Percentiles rank a stretch among this genome's conserved stretches.
Conservation (phyloP, 352 stramenopile species). For the Globisporangium echinulatum region DNA sequence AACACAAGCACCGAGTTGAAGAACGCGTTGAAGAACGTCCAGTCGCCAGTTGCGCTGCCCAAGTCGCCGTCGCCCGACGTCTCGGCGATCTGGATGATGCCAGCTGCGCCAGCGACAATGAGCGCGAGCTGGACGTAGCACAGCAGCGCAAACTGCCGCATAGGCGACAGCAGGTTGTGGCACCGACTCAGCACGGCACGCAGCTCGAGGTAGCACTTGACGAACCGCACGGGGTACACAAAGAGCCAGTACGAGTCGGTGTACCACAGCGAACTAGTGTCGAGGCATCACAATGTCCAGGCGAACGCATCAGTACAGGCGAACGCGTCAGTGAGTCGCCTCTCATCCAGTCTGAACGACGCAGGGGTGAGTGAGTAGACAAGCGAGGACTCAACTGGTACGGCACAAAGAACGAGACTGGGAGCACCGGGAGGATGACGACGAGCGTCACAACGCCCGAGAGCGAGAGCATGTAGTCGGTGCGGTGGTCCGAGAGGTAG, state of each 20-base stretch:
- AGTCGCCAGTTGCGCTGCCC: constrained; percentile 49
- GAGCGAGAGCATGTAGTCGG: constrained; percentile 62
- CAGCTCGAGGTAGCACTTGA: constrained; percentile 75
- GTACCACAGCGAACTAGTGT: constrained; percentile 69
- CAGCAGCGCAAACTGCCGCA: constrained; percentile 73
- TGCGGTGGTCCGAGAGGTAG: constrained; percentile 57
- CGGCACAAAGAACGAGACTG: constrained; percentile 61
- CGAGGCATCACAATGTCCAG: neutral
- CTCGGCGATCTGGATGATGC: constrained; percentile 83
- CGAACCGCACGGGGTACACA: constrained; percentile 76
- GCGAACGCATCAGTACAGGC: neutral
- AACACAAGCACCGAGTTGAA: constrained; percentile 88
- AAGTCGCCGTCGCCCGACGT: constrained; percentile 50
- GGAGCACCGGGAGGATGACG: constrained; percentile 71
- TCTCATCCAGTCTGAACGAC: too few relatives aligned
- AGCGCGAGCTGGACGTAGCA: constrained; percentile 80
- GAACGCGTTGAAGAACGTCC: constrained; percentile 86
- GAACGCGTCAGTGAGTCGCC: neutral
- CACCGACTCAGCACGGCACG: constrained; percentile 73
- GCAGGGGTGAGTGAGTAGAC: neutral
- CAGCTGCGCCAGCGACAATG: constrained; percentile 68
- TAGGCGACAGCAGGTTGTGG: constrained; percentile 70
- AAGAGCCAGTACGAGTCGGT: constrained; percentile 73
- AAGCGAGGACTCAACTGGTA: constrained; percentile 51
- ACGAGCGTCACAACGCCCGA: constrained; percentile 44